Conservation (phyloP, 345 rosid genomes). For the Eucalyptus victrix region DNA sequence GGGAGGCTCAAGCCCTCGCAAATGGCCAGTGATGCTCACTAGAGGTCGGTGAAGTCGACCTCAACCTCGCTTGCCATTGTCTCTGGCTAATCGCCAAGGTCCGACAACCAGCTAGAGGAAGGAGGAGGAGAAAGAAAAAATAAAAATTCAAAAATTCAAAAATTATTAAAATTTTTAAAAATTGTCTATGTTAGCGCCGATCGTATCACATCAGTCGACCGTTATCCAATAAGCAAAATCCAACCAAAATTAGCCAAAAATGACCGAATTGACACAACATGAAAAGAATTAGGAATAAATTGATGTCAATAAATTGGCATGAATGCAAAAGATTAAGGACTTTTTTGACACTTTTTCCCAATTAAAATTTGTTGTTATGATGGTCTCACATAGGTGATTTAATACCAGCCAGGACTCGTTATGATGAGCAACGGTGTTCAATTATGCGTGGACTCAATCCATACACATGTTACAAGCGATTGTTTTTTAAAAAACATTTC, state of each 20-base stretch:
- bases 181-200: fast-evolving
- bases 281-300: too few relatives aligned
- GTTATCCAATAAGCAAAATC: fast-evolving
- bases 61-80: fast-evolving
- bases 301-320: too few relatives aligned
- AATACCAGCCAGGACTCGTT: not conserved
- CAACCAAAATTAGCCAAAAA: fast-evolving
- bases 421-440: not conserved
- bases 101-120: fast-evolving
- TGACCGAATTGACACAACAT: fast-evolving
- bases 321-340: too few relatives aligned
- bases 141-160: too few relatives aligned
- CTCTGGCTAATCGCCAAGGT: fast-evolving
- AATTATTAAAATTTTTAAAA: too few relatives aligned
- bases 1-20: too few relatives aligned
- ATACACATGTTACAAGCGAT: not conserved
- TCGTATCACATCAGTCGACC: fast-evolving
- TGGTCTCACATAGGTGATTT: not conserved
- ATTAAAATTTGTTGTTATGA: not conserved
- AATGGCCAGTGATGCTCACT: fast-evolving
- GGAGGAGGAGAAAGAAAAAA: too few relatives aligned
- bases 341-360: not conserved
- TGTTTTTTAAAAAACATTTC: too few relatives aligned
- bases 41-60: fast-evolving
- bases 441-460: not conserved